phyloP scores from a whole-genome alignment of 345 rosid species.

The Brassica rapa region DNA sequence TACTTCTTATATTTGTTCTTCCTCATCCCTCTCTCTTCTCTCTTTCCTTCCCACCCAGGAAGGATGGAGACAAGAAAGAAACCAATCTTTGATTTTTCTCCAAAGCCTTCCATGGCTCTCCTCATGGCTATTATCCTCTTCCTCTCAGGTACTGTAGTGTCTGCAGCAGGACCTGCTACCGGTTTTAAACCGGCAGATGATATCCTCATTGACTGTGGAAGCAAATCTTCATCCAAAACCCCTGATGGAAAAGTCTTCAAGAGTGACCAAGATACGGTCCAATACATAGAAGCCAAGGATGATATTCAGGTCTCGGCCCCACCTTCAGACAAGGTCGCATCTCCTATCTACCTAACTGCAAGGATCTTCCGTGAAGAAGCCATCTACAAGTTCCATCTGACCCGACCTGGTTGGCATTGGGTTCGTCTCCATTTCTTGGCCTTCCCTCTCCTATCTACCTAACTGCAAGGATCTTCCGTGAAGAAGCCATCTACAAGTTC shows the following conservation, averaged over 20 bases:
- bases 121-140: conserved; percentile 49
- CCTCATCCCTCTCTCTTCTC: conserved; percentile 38
- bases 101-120: conserved; percentile 42
- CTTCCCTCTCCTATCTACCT: conserved; percentile 53
- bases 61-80: conserved; percentile 47
- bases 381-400: conserved; percentile 53
- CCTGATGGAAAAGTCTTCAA: conserved; percentile 67
- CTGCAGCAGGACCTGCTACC: conserved; percentile 18
- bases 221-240: conserved; percentile 43
- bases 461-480: conserved; percentile 57
- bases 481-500: conserved; percentile 60
- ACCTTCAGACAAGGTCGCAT: conserved; percentile 55
- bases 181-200: conserved; percentile 55
- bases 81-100: conserved; percentile 40
- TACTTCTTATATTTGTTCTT: conserved; percentile 37
- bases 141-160: conserved; percentile 29
- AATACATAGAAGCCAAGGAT: conserved; percentile 50
- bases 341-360: conserved; percentile 57
- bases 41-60: conserved; percentile 46
- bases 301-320: conserved; percentile 51
- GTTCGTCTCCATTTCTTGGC: conserved; percentile 69
- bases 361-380: conserved; percentile 61
- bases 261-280: conserved; percentile 55
- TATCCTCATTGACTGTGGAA: conserved; percentile 64
- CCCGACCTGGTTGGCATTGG: conserved; percentile 72